Conservation (phyloP, 257 asterid genomes). For the Fraxinus excelsior region DNA sequence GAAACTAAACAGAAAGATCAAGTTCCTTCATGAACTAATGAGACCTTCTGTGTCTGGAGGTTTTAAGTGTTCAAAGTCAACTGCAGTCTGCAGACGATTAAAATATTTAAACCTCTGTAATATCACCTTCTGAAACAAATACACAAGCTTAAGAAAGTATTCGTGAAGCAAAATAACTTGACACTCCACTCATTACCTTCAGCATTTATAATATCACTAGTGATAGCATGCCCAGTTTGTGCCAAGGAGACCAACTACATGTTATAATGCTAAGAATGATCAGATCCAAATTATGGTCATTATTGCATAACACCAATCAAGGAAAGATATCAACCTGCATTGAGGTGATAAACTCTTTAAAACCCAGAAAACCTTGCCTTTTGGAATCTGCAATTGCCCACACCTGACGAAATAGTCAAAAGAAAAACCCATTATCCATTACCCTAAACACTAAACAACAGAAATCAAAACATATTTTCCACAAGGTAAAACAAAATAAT, state of each 20-base stretch:
- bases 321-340: conserved; percentile 68
- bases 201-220: conserved; percentile 53
- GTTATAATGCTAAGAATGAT: conserved; percentile 22
- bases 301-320: conserved; percentile 15
- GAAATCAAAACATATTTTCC: not conserved
- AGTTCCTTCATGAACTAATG: conserved; percentile 8
- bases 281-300: conserved; percentile 23
- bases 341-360: conserved; percentile 76
- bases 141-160: not conserved
- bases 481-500: not conserved
- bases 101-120: conserved; percentile 25
- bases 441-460: conserved; percentile 5
- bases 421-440: not conserved
- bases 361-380: conserved; percentile 92
- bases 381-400: conserved; percentile 97
- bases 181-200: conserved; percentile 47
- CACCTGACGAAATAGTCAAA: conserved; percentile 44
- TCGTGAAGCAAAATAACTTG: conserved; percentile 2
- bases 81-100: conserved; percentile 57
- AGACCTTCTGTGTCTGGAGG: conserved; percentile 45
- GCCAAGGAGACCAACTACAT: conserved; percentile 76
- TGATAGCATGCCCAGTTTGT: conserved; percentile 75
- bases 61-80: conserved; percentile 72
- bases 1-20: conserved; percentile 7
- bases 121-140: conserved; percentile 6